Evolutionary conservation across 371 early-diverging fungal genomes (phyloP).

Genomic region (Mortierella sp.): DNA sequence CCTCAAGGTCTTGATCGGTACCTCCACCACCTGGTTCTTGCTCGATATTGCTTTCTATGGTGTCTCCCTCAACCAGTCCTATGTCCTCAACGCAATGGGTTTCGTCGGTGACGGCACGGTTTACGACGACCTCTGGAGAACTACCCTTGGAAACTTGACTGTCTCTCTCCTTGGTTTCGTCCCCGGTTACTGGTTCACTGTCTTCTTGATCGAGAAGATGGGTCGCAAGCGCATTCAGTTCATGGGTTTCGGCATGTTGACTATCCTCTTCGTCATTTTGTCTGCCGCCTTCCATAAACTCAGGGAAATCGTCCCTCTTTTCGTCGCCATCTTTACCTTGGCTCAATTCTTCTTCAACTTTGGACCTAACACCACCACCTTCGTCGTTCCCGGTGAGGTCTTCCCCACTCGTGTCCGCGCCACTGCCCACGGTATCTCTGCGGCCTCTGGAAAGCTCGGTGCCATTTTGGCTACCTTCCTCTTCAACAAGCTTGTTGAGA

Average conservation of each 20-base stretch:
- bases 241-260: constrained; percentile 77
- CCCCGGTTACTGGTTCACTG: constrained; percentile 82
- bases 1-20: constrained; percentile 64
- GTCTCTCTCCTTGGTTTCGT: constrained; percentile 72
- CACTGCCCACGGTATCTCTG: constrained; percentile 91
- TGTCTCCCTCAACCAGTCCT: constrained; percentile 81
- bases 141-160: constrained; percentile 51
- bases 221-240: constrained; percentile 85
- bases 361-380: constrained; percentile 93
- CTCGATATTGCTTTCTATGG: constrained; percentile 84
- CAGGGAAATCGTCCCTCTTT: constrained; percentile 69
- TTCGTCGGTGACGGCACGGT: constrained; percentile 38
- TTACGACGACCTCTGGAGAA: constrained; percentile 44
- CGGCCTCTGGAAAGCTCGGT: constrained; percentile 90
- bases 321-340: constrained; percentile 80
- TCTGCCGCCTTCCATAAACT: constrained; percentile 67
- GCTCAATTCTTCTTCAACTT: constrained; percentile 82
- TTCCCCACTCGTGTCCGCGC: constrained; percentile 93
- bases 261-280: constrained; percentile 76
- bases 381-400: constrained; percentile 91
- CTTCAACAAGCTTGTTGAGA: constrained; percentile 55
- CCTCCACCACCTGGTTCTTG: constrained; percentile 67
- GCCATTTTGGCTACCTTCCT: constrained; percentile 71
- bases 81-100: constrained; percentile 59
- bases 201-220: constrained; percentile 75